Evolutionary conservation across 2,329 filamentous ascomycete genomes (phyloP), one percentile per base, ranked within the genome.

Genomic region (Neonectria sp.): DNA sequence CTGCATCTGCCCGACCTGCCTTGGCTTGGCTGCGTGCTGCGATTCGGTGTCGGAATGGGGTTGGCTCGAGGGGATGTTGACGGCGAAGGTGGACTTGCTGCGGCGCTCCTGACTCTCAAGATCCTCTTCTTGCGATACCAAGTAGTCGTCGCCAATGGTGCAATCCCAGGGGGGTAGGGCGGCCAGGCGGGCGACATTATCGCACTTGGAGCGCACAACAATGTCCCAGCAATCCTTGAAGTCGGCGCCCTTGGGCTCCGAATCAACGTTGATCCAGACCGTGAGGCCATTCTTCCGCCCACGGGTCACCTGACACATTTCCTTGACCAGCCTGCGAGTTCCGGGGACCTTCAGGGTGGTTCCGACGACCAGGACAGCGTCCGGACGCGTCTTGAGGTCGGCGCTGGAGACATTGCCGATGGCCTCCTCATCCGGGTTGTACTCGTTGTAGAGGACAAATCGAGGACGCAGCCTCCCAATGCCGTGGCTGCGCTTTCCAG

Each of bases 391-490:
- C 68, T 94, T 92, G 65, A 98, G 84, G 79, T 99, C 96, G 5
- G 95, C 92, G 71, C 90, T 91, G 58, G 95, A 94, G 46, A 97
- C 95, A 25, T 93, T 93, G 49, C 95, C 95, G 79, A 99, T 99
- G 15, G 96, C 95, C 74, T 98, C 95, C 73, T 96, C 94, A 72
- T 99, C 96, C 0, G 96, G 96, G 78, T 98, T 98, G 79, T 94
- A 92, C 80, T 99, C 96, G 79, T 98, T 98, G 84, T 99, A 99
- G 11, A 99, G 87, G 5, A 98, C 95, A 84, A 99, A 98, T 64
- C 96, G 90, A 25, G 96, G 96, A 25, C 96, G 90, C 69, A 99
- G 84, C 68, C 93, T 91, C 48, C 96, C 96, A 74, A 99, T 93
- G 1, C 96, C 96, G 77, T 98, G 96, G 77, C 95, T 97, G 66